A percentile compares a stretch with the other conserved stretches of the same genome.
phyloP scores from a whole-genome alignment of 257 asterid genomes.

The Plantago major region DNA sequence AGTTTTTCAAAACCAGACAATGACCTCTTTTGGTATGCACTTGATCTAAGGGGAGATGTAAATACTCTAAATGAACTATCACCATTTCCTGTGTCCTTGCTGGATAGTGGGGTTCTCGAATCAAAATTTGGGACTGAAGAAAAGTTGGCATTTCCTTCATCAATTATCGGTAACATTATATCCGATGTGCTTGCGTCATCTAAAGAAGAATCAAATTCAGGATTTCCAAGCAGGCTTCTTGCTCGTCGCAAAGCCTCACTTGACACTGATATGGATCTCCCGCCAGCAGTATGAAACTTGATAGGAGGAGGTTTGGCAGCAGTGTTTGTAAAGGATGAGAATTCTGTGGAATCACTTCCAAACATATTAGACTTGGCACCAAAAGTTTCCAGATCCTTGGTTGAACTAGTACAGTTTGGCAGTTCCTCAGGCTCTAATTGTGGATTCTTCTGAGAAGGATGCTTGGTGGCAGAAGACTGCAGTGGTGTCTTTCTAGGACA shows the following conservation, averaged over 20 bases:
- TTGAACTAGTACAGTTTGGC: constrained; percentile 28
- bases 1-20: constrained; percentile 35
- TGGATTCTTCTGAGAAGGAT: constrained; percentile 25
- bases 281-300: constrained; percentile 95
- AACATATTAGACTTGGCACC: constrained; percentile 26
- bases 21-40: constrained; percentile 35
- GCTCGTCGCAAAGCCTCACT: constrained; percentile 84
- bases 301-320: constrained; percentile 56
- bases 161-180: constrained; percentile 31
- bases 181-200: constrained; percentile 39
- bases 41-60: constrained; percentile 60
- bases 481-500: constrained; percentile 29
- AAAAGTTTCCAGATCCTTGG: constrained; percentile 29
- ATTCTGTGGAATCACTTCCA: constrained; percentile 28
- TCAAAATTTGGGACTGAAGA: constrained; percentile 32
- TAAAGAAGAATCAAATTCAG: constrained; percentile 44
- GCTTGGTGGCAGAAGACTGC: constrained; percentile 29
- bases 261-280: constrained; percentile 88
- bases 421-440: constrained; percentile 22
- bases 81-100: constrained; percentile 29
- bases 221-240: constrained; percentile 75
- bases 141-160: constrained; percentile 28
- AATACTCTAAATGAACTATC: constrained; percentile 38
- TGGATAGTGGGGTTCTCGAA: constrained; percentile 41
- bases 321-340: constrained; percentile 34